phyloP scores from a whole-genome alignment of 176 grass and related monocot genomes.

The Oryza glumipatula region DNA sequence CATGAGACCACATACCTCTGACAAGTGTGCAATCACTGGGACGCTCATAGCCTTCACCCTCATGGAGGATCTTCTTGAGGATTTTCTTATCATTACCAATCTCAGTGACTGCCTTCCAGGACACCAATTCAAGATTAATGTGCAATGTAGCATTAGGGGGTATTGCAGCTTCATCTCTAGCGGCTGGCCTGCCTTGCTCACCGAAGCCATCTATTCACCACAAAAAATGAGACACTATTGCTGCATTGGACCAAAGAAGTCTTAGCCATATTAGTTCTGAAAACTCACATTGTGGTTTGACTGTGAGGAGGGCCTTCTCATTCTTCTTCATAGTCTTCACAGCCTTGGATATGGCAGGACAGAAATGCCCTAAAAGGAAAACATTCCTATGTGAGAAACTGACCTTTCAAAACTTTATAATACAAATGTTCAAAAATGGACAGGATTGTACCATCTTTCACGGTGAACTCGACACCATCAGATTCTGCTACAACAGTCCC shows the following conservation, averaged over 20 bases:
- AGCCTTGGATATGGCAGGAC: constrained; percentile 73
- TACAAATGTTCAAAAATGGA: constrained; percentile 2
- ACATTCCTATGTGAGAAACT: constrained; percentile 32
- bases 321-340: constrained; percentile 89
- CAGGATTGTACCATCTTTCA: constrained; percentile 58
- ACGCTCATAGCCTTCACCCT: constrained; percentile 77
- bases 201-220: constrained; percentile 74
- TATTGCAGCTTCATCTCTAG: constrained; percentile 51
- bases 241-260: background rate
- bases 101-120: constrained; percentile 76
- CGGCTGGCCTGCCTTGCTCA: constrained; percentile 50
- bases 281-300: constrained; percentile 78
- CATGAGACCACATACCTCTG: constrained; percentile 44
- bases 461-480: constrained; percentile 77
- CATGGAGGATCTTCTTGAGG: constrained; percentile 68
- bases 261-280: background rate
- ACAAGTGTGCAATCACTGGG: constrained; percentile 71
- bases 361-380: constrained; percentile 65
- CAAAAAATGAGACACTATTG: constrained; percentile 4
- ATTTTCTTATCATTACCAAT: constrained; percentile 79
- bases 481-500: constrained; percentile 75
- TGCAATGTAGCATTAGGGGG: constrained; percentile 62
- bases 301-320: constrained; percentile 71
- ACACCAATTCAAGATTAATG: constrained; percentile 71
- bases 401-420: constrained; percentile 16